Evolutionary conservation across 177 flowering plant genomes (phyloP), one percentile per base, ranked within the genome.

Genomic region (Telopea speciosissima): DNA sequence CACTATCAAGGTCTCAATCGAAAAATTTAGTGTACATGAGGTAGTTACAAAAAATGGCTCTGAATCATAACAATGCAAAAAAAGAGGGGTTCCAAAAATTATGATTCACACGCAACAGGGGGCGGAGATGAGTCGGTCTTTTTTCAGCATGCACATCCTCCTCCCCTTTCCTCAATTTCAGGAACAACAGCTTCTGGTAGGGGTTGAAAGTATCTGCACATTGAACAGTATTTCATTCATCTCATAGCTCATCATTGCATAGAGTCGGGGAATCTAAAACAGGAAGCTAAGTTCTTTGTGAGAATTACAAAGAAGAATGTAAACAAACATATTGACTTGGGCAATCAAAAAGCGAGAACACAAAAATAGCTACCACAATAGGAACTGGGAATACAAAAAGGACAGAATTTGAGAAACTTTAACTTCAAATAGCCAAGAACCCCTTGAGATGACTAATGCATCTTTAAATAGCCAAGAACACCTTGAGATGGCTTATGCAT

Each of bases 101-200:
- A 63, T 28, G 65, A 63, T 25, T 63, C 23, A 11, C 31, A 56
- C 31, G 28, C 25, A 24, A 25, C 42, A 25, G 40, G 56, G 16
- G 59, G 3, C 26, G 19, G 11, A 68, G 8, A 56, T 62, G 67
- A 54, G 11, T 40, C 33, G 10, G 56, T 42, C 69, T 69, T 36
- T 5, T 31, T 8, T 85, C 75, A 85, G 75, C 86, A 85, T 42
- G 88, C 83, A 68, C 88, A 85, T 16, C 88, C 88, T 24, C 86
- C 84, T 68, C 66, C 66, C 22, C 83, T 74, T 33, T 77, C 85
- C 74, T 83, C 86, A 45, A 70, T 58, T 58, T 81, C 88, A 6
- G 85, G n/a, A n/a, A 26, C 60, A 79, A 79, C 80, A 60, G 80
- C 82, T 67, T 81, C 88, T 1, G 88, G 86, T 28, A 83, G 79